Percentiles rank a stretch among this genome's conserved stretches.
Conservation (phyloP, 202 grass and related monocot genomes). For the Schoenoplectus tabernaemontani region DNA sequence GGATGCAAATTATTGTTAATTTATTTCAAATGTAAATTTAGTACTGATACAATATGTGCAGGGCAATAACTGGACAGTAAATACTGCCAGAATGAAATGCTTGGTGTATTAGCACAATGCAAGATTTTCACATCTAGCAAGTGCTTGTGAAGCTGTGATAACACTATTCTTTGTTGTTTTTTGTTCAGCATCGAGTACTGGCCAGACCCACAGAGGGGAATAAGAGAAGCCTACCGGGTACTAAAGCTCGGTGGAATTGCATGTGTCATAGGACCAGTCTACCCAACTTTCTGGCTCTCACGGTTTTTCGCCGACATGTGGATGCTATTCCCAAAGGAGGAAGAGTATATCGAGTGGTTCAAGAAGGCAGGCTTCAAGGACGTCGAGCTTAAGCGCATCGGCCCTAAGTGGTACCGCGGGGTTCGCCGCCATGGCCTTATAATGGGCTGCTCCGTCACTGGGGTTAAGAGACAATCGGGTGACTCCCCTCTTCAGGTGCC, state of each 20-base stretch:
- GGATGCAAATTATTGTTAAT: not conserved
- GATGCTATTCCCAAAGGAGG: constrained; percentile 97
- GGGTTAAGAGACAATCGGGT: constrained; percentile 52
- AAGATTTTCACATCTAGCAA: not conserved
- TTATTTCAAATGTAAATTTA: not conserved
- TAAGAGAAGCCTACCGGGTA: constrained; percentile 88
- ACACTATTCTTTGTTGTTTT: not conserved
- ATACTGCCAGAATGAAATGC: not conserved
- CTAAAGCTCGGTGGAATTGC: constrained; percentile 55
- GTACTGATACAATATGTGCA: not conserved
- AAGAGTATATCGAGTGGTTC: constrained; percentile 97
- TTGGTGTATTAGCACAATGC: not conserved
- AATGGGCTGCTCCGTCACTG: constrained; percentile 86
- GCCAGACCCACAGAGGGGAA: constrained; percentile 82
- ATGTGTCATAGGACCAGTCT: constrained; percentile 75
- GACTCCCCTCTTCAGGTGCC: constrained; percentile 74
- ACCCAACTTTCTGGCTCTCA: constrained; percentile 87
- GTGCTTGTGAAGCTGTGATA: not conserved
- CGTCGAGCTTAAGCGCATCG: constrained; percentile 77
- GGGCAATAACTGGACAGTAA: not conserved
- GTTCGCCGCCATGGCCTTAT: constrained; percentile 82
- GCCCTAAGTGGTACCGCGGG: constrained; percentile 93
- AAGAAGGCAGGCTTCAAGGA: constrained; percentile 79
- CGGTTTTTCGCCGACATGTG: constrained; percentile 88
- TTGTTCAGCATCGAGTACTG: constrained; percentile 80